A percentile compares a stretch with the other conserved stretches of the same genome.
Evolutionary conservation across 805 yeast genomes (phyloP).

Genomic region (Starmerella tilneyi): DNA sequence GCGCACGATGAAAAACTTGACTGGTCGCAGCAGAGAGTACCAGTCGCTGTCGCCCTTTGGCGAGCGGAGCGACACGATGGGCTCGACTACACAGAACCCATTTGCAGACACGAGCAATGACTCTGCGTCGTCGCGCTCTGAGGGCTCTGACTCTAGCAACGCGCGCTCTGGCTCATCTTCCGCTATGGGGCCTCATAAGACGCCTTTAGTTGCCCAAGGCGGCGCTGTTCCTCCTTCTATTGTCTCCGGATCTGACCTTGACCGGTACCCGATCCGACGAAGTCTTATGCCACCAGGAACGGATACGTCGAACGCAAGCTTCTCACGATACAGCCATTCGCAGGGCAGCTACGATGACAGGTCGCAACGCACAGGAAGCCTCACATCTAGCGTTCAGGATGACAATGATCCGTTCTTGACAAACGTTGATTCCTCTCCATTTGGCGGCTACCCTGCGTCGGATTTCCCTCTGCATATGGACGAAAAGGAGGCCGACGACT

Average conservation of each 20-base stretch:
- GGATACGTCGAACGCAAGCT: slow-evolving; percentile 16
- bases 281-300: slow-evolving; percentile 17
- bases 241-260: slow-evolving; percentile 27
- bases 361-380: slow-evolving; percentile 19
- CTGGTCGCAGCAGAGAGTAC: slow-evolving; percentile 19
- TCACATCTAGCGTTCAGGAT: slow-evolving; percentile 17
- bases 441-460: slow-evolving; percentile 93
- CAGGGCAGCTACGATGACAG: slow-evolving; percentile 15
- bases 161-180: slow-evolving; percentile 11
- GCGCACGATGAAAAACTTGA: slow-evolving; percentile 18
- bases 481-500: slow-evolving; percentile 92
- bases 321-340: slow-evolving; percentile 18
- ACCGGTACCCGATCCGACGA: slow-evolving; percentile 32
- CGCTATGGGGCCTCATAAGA: neutral
- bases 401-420: slow-evolving; percentile 26
- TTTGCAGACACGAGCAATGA: slow-evolving; percentile 25
- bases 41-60: slow-evolving; percentile 20
- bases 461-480: slow-evolving; percentile 84
- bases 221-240: slow-evolving; percentile 17
- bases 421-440: slow-evolving; percentile 48
- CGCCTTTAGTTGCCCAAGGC: neutral
- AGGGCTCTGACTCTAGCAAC: slow-evolving; percentile 14
- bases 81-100: slow-evolving; percentile 25
- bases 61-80: slow-evolving; percentile 15
- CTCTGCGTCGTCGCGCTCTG: slow-evolving; percentile 18